Evolutionary conservation across 805 yeast genomes (phyloP), one percentile per base, ranked within the genome.

Genomic region (Komagataella populi): DNA sequence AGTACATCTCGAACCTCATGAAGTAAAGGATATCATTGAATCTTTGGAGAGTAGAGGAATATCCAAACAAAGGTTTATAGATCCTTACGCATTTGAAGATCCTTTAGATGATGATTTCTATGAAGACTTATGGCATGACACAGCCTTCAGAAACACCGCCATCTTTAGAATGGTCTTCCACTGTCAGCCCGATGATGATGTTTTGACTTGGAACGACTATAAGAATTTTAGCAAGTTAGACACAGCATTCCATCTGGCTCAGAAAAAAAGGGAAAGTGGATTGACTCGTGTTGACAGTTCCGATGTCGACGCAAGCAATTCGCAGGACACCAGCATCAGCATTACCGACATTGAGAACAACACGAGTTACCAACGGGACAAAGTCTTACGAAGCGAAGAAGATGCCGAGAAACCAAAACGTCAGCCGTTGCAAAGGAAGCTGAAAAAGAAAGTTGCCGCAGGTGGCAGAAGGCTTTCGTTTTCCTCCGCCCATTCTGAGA

Each of bases 161-260:
- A 69, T 95, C 1, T 93, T 78, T 69, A 74, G 96, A 54, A 72
- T 84, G 64, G 86, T 93, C 1, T 93, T 93, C 74, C 90, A 90
- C 56, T 81, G 87, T 55, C 99, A 95, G 62, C 99, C 99, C 0
- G 99, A 93, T 65, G 88, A 91, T 63, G 72, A 79, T 6, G 98
- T 91, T n/a, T 73, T 73, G 22, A 77, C 89, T 0, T 93, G 99
- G 99, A 77, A 77, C 52, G 96, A 88, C 52, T 93, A 88, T 64
- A 90, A 87, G 63, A 80, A 76, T 23, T 84, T 73, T 62, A 74
- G 80, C 53, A 79, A 76, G 54, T 65, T 84, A 57, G 72, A 72
- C 49, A 70, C 74, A 17, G 88, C 84, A 0, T 87, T 87, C 60
- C 66, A 67, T 7, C 64, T 62, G 6, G 55, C 58, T 4, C 69